Evolutionary conservation across 352 stramenopile genomes (phyloP).

Genomic region (Globisporangium solare): DNA sequence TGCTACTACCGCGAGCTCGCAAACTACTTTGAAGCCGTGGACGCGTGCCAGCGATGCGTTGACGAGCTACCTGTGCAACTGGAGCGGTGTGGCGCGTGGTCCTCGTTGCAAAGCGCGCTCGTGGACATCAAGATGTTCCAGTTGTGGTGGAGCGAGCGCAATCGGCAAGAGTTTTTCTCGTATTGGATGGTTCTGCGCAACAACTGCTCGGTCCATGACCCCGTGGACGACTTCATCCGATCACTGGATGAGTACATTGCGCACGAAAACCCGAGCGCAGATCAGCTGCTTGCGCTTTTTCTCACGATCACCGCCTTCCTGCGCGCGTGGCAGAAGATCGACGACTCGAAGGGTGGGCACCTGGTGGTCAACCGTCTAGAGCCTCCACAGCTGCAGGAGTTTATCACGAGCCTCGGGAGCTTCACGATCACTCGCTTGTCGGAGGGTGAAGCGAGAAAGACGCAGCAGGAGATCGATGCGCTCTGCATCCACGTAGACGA

Average conservation of each 20-base stretch:
- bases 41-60: slow-evolving; percentile 64
- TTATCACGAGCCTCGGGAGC: slow-evolving; percentile 55
- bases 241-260: slow-evolving; percentile 74
- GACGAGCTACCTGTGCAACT: slow-evolving; percentile 79
- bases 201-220: slow-evolving; percentile 65
- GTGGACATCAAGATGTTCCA: slow-evolving; percentile 88
- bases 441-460: slow-evolving; percentile 43
- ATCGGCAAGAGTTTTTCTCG: slow-evolving; percentile 75
- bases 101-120: slow-evolving; percentile 52
- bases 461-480: slow-evolving; percentile 61
- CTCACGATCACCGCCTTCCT: slow-evolving; percentile 81
- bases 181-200: slow-evolving; percentile 71
- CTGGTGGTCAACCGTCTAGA: slow-evolving; percentile 37
- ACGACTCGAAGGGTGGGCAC: slow-evolving; percentile 13
- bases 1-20: slow-evolving; percentile 78
- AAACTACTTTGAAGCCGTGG: slow-evolving; percentile 66
- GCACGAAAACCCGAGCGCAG: slow-evolving; percentile 51
- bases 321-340: slow-evolving; percentile 51
- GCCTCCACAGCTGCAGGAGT: slow-evolving; percentile 68
- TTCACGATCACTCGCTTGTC: slow-evolving; percentile 48
- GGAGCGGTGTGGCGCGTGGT: slow-evolving; percentile 67
- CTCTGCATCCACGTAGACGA: slow-evolving; percentile 60
- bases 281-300: slow-evolving; percentile 64
- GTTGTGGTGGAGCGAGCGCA: slow-evolving; percentile 77
- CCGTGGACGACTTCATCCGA: slow-evolving; percentile 75